phyloP scores from a whole-genome alignment of 1,284 basidiomycete species.

The Fistulina hepatica region DNA sequence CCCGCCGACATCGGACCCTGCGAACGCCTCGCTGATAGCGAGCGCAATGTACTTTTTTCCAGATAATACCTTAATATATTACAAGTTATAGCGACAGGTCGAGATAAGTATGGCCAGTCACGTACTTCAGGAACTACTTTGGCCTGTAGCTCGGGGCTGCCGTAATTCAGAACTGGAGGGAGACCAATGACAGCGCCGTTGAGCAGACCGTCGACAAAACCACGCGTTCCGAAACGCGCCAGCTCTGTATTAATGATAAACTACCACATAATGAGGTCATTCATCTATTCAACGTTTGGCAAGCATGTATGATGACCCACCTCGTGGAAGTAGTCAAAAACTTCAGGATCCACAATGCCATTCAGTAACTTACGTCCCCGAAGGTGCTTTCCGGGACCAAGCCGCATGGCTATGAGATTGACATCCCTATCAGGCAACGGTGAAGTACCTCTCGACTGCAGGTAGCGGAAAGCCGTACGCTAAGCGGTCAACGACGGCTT shows the following conservation, averaged over 20 bases:
- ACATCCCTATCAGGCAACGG: slow-evolving; percentile 37
- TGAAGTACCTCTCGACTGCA: background rate
- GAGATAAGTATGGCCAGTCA: slow-evolving; percentile 1
- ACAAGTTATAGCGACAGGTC: slow-evolving; percentile 30
- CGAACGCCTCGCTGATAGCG: slow-evolving; percentile 74
- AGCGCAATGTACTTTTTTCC: slow-evolving; percentile 77
- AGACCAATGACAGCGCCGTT: slow-evolving; percentile 79
- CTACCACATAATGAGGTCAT: slow-evolving; percentile 28
- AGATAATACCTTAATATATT: slow-evolving; percentile 42
- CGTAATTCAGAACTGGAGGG: slow-evolving; percentile 82
- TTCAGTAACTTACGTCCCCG: slow-evolving; percentile 76
- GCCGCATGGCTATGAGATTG: slow-evolving; percentile 86
- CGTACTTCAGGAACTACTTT: slow-evolving; percentile 56
- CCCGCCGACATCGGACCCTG: slow-evolving; percentile 87
- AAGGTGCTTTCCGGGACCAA: slow-evolving; percentile 87
- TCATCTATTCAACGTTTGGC: slow-evolving; percentile 2
- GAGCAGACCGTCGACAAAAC: slow-evolving; percentile 73
- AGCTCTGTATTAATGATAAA: slow-evolving; percentile 84
- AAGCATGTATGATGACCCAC: slow-evolving; percentile 25
- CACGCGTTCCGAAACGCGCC: slow-evolving; percentile 71
- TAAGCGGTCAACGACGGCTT: slow-evolving; percentile 65
- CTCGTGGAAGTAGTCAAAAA: slow-evolving; percentile 78
- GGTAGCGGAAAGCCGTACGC: slow-evolving; percentile 32
- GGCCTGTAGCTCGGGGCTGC: slow-evolving; percentile 62
- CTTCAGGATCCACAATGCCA: slow-evolving; percentile 80